Conservation (phyloP, 257 asterid species). For the Eustoma russellianum region DNA sequence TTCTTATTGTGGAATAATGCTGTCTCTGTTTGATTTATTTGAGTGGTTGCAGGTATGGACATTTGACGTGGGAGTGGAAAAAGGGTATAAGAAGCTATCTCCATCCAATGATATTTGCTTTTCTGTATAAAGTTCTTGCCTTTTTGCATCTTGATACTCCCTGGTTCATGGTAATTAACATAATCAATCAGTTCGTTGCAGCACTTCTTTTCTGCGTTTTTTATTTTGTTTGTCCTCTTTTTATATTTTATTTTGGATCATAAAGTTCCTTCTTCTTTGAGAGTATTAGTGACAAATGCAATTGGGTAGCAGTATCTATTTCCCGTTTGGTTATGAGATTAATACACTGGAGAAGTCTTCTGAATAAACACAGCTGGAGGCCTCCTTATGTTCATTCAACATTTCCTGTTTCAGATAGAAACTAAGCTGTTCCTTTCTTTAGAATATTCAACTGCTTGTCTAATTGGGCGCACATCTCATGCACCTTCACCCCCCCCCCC, state of each 20-base stretch:
- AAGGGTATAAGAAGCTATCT: constrained; percentile 82
- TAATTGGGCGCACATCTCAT: too few species aligned
- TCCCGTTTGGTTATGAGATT: too few species aligned
- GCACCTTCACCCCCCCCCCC: too few species aligned
- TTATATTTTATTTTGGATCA: neutral
- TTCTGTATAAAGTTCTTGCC: constrained; percentile 66
- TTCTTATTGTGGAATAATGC: neutral
- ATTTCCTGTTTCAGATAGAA: too few species aligned
- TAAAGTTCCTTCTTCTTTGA: neutral
- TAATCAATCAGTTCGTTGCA: neutral
- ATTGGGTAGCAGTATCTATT: too few species aligned
- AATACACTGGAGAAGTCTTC: too few species aligned
- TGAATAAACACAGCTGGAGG: too few species aligned
- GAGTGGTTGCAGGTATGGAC: constrained; percentile 56
- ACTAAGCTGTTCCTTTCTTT: too few species aligned
- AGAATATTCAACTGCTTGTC: too few species aligned
- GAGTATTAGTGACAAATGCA: too few species aligned
- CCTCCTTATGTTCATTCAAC: too few species aligned
- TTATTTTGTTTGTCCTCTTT: neutral
- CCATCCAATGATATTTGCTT: constrained; percentile 81
- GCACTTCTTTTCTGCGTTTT: constrained; percentile 3
- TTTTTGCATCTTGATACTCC: constrained; percentile 62
- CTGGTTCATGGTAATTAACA: constrained; percentile 74
- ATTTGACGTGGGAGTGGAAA: constrained; percentile 79
- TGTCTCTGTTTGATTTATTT: neutral